Evolutionary conservation across 768 basidiomycete genomes (phyloP).

Genomic region (Astraeus odoratus): DNA sequence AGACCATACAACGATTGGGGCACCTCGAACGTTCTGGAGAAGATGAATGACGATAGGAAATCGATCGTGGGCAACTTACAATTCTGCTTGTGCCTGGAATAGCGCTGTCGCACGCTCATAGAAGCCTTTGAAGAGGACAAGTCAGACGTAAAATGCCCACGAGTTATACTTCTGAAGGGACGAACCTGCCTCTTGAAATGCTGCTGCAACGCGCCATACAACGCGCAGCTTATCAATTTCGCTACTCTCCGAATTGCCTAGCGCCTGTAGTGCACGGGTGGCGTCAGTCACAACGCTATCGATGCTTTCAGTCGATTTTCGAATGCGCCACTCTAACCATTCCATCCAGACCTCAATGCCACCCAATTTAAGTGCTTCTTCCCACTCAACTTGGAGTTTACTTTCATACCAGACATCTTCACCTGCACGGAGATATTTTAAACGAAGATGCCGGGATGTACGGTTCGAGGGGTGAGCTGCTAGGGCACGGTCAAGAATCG

Average conservation of each 20-base stretch:
- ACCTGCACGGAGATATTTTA: conserved; percentile 63
- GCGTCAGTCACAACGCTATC: conserved; percentile 50
- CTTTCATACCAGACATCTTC: conserved; percentile 63
- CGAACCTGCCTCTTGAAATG: conserved; percentile 61
- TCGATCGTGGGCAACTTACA: conserved; percentile 40
- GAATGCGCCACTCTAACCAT: conserved; percentile 74
- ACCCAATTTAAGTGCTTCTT: conserved; percentile 47
- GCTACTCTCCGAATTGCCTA: conserved; percentile 35
- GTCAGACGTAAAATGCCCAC: conserved; percentile 1
- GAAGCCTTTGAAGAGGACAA: conserved; percentile 42
- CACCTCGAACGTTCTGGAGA: conserved; percentile 42
- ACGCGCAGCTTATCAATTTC: conserved; percentile 53
- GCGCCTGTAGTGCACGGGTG: conserved; percentile 35
- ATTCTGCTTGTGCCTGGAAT: conserved; percentile 78
- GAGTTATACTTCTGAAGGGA: conserved; percentile 3
- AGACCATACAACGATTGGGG: conserved; percentile 39
- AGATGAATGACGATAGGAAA: conserved; percentile 2
- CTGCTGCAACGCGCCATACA: conserved; percentile 65
- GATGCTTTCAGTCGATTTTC: conserved; percentile 40
- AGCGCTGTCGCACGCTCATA: conserved; percentile 67
- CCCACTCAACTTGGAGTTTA: conserved; percentile 61
- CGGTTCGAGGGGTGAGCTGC: conserved; percentile 45
- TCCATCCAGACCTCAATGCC: conserved; percentile 64
- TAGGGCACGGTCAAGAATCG: conserved; percentile 62
- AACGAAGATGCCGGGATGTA: conserved; percentile 42